These are phyloP conservation scores for Wickerhamiella azymoides DNA, from an alignment of 805 yeast genomes.

Conservation along the genomic window DNA sequence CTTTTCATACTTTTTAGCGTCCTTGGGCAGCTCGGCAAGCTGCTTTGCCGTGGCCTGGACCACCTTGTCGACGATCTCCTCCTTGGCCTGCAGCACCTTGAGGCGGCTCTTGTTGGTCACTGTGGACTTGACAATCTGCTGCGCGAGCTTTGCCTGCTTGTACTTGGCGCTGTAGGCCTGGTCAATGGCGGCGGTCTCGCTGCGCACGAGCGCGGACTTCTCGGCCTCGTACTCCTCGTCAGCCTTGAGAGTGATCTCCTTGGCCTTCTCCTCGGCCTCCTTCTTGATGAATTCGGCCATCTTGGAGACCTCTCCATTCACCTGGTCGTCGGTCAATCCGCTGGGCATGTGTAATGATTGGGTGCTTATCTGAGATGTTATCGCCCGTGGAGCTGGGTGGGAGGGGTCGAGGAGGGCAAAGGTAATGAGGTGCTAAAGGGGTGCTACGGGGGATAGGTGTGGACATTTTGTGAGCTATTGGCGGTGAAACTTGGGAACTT, in stretches of 20 bases:
- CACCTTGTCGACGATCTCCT: conserved; percentile 59
- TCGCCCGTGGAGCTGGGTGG: background rate
- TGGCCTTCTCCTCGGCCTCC: conserved; percentile 98
- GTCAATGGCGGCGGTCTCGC: conserved; percentile 83
- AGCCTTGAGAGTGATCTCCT: conserved; percentile 87
- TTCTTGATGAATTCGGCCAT: conserved; percentile 98
- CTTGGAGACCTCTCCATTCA: conserved; percentile 86
- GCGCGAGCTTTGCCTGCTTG: conserved; percentile 84
- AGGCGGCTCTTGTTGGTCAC: conserved; percentile 91
- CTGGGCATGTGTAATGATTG: conserved; percentile 10
- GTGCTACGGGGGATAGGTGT: background rate
- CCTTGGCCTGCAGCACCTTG: conserved; percentile 75
- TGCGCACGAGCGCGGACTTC: conserved; percentile 85
- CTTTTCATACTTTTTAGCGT: conserved; percentile 47
- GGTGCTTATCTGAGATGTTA: background rate
- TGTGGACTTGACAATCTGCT: conserved; percentile 90
- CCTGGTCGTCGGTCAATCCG: conserved; percentile 39
- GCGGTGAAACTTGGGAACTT: too few species aligned
- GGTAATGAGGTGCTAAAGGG: background rate
- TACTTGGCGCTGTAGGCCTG: conserved; percentile 61
- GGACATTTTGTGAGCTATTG: background rate
- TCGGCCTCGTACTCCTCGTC: conserved; percentile 98
- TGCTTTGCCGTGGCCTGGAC: conserved; percentile 54
- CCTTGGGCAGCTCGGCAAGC: conserved; percentile 42
- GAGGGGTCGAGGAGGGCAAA: background rate